Evolutionary conservation across 495 filamentous ascomycete species (phyloP).

Genomic region (Lasiosphaeria ovina): DNA sequence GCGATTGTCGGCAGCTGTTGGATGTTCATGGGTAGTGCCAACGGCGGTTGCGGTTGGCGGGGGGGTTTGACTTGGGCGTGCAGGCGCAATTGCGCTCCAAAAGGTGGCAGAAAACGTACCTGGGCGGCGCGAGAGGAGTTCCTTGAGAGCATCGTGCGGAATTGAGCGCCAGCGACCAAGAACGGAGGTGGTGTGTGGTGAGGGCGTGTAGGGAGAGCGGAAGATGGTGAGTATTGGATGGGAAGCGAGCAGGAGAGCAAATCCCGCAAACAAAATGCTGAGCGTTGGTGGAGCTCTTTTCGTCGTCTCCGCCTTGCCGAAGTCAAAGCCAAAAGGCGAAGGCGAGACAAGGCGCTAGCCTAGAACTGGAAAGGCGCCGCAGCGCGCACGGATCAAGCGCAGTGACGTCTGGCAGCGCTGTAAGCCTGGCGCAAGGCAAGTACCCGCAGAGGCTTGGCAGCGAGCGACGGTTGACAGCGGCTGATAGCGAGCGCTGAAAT

Average conservation of each 20-base stretch:
- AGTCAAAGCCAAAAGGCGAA: not conserved
- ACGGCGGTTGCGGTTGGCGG: not conserved
- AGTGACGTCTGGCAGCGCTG: constrained; percentile 21
- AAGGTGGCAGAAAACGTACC: constrained; percentile 32
- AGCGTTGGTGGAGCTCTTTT: constrained; percentile 29
- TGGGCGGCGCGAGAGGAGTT: constrained; percentile 52
- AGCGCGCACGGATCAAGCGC: constrained; percentile 1
- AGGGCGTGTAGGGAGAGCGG: constrained; percentile 4
- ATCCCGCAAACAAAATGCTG: constrained; percentile 34
- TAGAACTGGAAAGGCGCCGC: constrained; percentile 9
- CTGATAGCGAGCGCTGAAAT: no score
- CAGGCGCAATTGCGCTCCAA: not conserved
- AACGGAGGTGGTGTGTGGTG: constrained; percentile 8
- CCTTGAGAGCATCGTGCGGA: constrained; percentile 58
- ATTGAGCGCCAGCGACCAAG: constrained; percentile 22
- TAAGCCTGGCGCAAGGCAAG: no score
- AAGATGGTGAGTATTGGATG: constrained; percentile 14
- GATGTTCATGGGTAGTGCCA: not conserved
- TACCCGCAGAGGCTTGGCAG: no score
- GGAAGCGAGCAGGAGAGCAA: constrained; percentile 23
- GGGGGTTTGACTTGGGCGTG: no score
- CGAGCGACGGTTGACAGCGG: no score
- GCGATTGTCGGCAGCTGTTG: not conserved
- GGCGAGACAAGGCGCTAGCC: constrained; percentile 1
- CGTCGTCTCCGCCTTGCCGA: constrained; percentile 26